Base-by-base conservation (phyloP, 768 basidiomycete species). In the Cyclocybe cylindracea region DNA sequence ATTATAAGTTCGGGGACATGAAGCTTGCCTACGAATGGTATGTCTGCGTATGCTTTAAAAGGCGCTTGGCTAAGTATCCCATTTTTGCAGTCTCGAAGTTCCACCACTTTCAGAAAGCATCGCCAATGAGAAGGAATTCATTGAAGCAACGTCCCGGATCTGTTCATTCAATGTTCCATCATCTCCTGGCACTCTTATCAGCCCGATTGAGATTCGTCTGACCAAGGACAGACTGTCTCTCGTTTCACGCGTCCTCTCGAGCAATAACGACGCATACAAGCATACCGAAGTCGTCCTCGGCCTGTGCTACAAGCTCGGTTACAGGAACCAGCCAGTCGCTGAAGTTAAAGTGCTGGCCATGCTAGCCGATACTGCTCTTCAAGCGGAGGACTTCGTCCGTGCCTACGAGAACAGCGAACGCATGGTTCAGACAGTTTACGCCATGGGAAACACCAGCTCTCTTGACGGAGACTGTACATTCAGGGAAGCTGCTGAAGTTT, bases 21-120 rank as follows among this genome's bases (percentile, higher is more conserved):
- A 96, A 94, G 66, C 75, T 93, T 44, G 97, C 97, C 1, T 95
- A 95, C 68, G 92, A 96, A 51, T 98, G 97, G 96, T 97, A 67
- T 55, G 63, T 51, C 18, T 18, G 41, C 13, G 53, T 10, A 19
- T 13, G n/a, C 4, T 29, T 41, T 3, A 19, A 37, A 35, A 39
- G 54, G 61, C 56, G 9, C 19, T 53, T 14, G 44, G 7, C 32
- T 31, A 33, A 41, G 10, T 51, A 31, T 48, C 10, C 40, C 16
- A n/a, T 37, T 32, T 5, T 46, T 48, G 0, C 61, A 98, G 96
- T 61, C 76, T 98, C 48, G 76, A 85, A 44, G 89, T 98, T 10
- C 85, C 90, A 1, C 74, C 73, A 5, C 68, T 75, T 4, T 86
- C 93, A 0, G 79, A 84, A 13, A 75, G 74, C 0, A 76, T 95